Evolutionary conservation across 306 rosid genomes (phyloP).

Genomic region (Cajanus cajan): DNA sequence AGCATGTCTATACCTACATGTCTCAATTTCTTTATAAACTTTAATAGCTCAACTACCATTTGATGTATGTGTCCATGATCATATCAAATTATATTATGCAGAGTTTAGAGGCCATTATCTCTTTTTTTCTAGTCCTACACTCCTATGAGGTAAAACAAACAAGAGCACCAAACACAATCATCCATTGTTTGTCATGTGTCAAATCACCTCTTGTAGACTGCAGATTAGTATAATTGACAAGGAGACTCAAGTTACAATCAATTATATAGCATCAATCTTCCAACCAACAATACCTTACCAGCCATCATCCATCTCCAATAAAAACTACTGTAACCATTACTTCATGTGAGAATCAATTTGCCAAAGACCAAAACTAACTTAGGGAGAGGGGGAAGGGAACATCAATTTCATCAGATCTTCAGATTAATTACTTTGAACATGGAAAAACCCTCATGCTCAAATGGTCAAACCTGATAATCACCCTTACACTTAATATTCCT

Average conservation of each 20-base stretch:
- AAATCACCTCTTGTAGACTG: neutral
- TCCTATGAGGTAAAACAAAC: neutral
- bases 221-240: neutral
- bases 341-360: neutral
- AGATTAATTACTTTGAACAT: neutral
- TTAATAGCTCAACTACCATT: neutral
- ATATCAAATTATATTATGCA: neutral
- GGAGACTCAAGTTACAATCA: neutral
- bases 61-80: neutral
- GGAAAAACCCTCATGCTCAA: constrained; percentile 2
- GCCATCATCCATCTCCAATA: neutral
- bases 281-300: neutral
- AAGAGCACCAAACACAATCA: constrained; percentile 10
- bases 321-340: neutral
- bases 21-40: neutral
- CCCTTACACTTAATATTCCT: neutral
- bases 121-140: neutral
- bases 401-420: neutral
- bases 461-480: neutral
- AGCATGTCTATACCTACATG: neutral
- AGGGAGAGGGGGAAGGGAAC: neutral
- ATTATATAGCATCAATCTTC: neutral
- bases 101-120: neutral
- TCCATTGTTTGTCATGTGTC: neutral
- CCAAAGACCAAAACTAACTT: too few relatives aligned